Percentiles rank a stretch among this genome's conserved stretches.
Evolutionary conservation across 768 basidiomycete genomes (phyloP).

Genomic region (Auriscalpium orientale): DNA sequence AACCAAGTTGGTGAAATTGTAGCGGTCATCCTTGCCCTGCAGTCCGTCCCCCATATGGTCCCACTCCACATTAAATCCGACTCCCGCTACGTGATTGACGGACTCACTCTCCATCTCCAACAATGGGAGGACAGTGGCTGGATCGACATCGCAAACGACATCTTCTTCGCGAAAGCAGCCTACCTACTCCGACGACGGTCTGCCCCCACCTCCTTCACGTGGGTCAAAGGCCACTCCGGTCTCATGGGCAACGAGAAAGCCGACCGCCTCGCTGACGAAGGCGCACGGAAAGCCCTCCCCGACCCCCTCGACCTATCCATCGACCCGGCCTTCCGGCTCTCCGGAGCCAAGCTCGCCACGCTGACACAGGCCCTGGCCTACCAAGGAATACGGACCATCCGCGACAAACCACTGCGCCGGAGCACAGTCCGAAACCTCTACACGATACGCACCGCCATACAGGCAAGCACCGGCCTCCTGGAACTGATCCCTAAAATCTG

Average conservation of each 20-base stretch:
- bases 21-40: background rate
- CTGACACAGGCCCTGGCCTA: no score
- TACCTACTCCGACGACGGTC: slow-evolving; percentile 9
- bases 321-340: background rate
- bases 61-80: slow-evolving; percentile 11
- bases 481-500: no score
- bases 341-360: no score
- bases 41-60: background rate
- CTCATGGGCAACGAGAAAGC: background rate
- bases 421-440: background rate
- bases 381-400: no score
- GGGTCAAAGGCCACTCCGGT: slow-evolving; percentile 18
- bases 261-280: no score
- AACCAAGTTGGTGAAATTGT: slow-evolving; percentile 1
- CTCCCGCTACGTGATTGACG: slow-evolving; percentile 15
- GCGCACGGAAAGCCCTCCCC: no score
- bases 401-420: no score
- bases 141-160: slow-evolving; percentile 12
- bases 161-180: slow-evolving; percentile 1
- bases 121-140: slow-evolving; percentile 24
- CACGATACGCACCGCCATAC: background rate
- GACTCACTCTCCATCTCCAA: slow-evolving; percentile 3
- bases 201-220: slow-evolving; percentile 13
- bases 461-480: no score
- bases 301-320: background rate